Conservation (phyloP, 176 grass and related monocot species). For the Cocos nucifera region DNA sequence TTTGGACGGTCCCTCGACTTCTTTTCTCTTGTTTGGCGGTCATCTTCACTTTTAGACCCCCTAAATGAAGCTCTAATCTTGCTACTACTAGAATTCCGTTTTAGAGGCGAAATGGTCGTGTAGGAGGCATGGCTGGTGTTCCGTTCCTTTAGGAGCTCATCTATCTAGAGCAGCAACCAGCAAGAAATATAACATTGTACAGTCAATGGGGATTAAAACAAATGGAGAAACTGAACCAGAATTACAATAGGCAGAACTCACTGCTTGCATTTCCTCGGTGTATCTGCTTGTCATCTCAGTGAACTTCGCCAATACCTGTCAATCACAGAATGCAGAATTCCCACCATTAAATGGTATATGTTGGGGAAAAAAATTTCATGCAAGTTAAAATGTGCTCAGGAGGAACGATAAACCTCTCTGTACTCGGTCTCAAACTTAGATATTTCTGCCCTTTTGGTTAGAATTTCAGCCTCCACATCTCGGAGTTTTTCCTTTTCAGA, state of each 20-base stretch:
- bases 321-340: slow-evolving; percentile 9
- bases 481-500: slow-evolving; percentile 69
- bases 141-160: slow-evolving; percentile 74
- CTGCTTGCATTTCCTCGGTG: slow-evolving; percentile 87
- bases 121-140: slow-evolving; percentile 79
- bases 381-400: slow-evolving; percentile 4
- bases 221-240: too few relatives aligned
- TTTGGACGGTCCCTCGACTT: slow-evolving; percentile 11
- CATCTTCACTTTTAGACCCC: slow-evolving; percentile 22
- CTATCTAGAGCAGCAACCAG: slow-evolving; percentile 38
- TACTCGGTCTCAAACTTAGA: slow-evolving; percentile 97
- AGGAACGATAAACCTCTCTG: slow-evolving; percentile 46
- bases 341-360: not conserved
- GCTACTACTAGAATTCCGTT: slow-evolving; percentile 56
- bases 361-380: not conserved
- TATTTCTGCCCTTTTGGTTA: slow-evolving; percentile 78
- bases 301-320: slow-evolving; percentile 77
- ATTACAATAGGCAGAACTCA: slow-evolving; percentile 18
- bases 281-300: slow-evolving; percentile 93
- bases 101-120: slow-evolving; percentile 53
- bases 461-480: slow-evolving; percentile 73
- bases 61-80: slow-evolving; percentile 52
- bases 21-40: too few relatives aligned
- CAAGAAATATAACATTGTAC: too few relatives aligned
- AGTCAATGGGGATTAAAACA: too few relatives aligned